Conservation (phyloP, 306 rosid species). For the Malus orientalis region DNA sequence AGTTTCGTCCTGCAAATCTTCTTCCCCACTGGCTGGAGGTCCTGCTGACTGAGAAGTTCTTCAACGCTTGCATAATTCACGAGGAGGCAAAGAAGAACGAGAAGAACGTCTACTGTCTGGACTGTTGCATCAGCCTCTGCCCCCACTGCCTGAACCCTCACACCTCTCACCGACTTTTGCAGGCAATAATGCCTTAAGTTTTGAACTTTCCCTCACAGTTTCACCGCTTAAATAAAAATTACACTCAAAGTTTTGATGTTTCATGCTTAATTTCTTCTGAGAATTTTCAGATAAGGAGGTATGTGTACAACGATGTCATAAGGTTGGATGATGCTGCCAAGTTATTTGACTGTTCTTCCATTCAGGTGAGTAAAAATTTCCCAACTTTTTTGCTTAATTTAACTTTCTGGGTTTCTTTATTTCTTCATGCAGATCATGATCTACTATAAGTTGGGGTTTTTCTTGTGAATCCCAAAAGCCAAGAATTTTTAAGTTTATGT, state of each 20-base stretch:
- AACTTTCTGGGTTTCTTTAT: background rate
- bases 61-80: constrained; percentile 84
- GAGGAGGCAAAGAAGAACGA: constrained; percentile 82
- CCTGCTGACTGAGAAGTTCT: constrained; percentile 74
- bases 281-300: constrained; percentile 66
- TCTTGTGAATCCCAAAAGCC: background rate
- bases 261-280: background rate
- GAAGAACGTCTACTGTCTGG: constrained; percentile 79
- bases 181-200: constrained; percentile 33
- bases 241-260: background rate
- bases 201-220: background rate
- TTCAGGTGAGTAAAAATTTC: constrained; percentile 50
- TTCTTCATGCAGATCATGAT: constrained; percentile 5
- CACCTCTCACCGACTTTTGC: constrained; percentile 68
- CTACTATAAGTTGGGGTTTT: background rate
- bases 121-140: constrained; percentile 83
- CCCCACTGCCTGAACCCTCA: constrained; percentile 82
- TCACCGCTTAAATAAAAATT: background rate
- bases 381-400: background rate
- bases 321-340: constrained; percentile 71
- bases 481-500: background rate
- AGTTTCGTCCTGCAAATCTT: constrained; percentile 30
- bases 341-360: constrained; percentile 62
- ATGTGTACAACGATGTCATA: constrained; percentile 72
- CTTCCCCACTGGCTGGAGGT: constrained; percentile 76